phyloP scores from a whole-genome alignment of 2,329 filamentous ascomycete species.

The Colletotrichum gloeosporioides region DNA sequence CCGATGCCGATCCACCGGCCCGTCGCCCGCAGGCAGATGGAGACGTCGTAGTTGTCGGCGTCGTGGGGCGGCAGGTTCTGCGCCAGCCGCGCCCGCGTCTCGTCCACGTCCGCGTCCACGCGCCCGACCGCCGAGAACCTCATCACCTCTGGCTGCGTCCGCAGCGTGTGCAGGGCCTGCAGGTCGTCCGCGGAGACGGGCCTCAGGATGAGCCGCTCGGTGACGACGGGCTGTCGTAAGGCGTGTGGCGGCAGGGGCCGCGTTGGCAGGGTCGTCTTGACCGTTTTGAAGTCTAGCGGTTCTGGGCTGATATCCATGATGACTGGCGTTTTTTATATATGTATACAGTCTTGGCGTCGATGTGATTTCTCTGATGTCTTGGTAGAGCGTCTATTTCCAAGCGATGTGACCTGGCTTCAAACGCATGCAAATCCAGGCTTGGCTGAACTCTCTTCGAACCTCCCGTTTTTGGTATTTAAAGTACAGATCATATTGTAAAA shows the following conservation, averaged over 20 bases:
- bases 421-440: neutral
- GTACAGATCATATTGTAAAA: neutral
- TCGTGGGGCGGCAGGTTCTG: slow-evolving; percentile 55
- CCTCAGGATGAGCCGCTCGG: slow-evolving; percentile 61
- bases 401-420: neutral
- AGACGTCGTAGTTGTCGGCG: slow-evolving; percentile 59
- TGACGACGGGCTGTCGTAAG: slow-evolving; percentile 46
- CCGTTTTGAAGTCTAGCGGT: slow-evolving; percentile 35
- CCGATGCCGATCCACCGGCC: slow-evolving; percentile 59
- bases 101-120: slow-evolving; percentile 47
- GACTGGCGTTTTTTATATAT: neutral
- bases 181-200: slow-evolving; percentile 56
- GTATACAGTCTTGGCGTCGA: neutral
- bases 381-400: neutral
- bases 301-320: neutral
- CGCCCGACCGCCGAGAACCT: slow-evolving; percentile 52
- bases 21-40: slow-evolving; percentile 51
- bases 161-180: slow-evolving; percentile 54
- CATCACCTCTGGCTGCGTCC: slow-evolving; percentile 68
- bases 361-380: neutral
- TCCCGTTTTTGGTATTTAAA: neutral
- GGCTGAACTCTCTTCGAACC: neutral
- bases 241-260: slow-evolving; percentile 44
- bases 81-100: slow-evolving; percentile 46
- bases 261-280: slow-evolving; percentile 55